phyloP scores from a whole-genome alignment of 306 rosid species.

The Glycine soja region DNA sequence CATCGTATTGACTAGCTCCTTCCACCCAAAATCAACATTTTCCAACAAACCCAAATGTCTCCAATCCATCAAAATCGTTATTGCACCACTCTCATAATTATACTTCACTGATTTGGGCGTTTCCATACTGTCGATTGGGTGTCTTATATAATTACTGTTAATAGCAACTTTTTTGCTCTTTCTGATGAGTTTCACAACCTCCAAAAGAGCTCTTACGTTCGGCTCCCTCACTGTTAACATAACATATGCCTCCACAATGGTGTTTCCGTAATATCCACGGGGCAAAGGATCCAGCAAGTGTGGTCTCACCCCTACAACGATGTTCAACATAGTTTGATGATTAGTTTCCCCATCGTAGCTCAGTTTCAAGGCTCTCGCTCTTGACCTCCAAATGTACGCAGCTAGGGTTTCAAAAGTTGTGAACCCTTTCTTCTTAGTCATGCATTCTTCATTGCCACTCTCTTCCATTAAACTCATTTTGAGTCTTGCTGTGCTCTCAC shows the following conservation, averaged over 20 bases:
- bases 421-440: not conserved
- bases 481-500: not conserved
- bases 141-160: slow-evolving; percentile 17
- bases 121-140: not conserved
- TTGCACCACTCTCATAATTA: slow-evolving; percentile 33
- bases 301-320: slow-evolving; percentile 34
- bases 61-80: slow-evolving; percentile 47
- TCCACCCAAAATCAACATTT: slow-evolving; percentile 48
- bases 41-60: slow-evolving; percentile 47
- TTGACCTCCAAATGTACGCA: slow-evolving; percentile 17
- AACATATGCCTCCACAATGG: slow-evolving; percentile 13
- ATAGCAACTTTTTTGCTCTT: slow-evolving; percentile 32
- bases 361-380: not conserved
- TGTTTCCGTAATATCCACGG: slow-evolving; percentile 58
- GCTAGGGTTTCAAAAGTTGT: not conserved
- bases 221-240: slow-evolving; percentile 43
- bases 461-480: not conserved
- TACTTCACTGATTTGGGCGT: not conserved
- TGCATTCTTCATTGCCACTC: not conserved
- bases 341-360: not conserved
- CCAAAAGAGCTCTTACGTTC: slow-evolving; percentile 35
- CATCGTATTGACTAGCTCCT: slow-evolving; percentile 28
- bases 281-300: slow-evolving; percentile 47
- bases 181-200: slow-evolving; percentile 47
- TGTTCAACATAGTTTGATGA: not conserved